phyloP scores from a whole-genome alignment of 148 eudicot species.

The Chenopodium quinoa region DNA sequence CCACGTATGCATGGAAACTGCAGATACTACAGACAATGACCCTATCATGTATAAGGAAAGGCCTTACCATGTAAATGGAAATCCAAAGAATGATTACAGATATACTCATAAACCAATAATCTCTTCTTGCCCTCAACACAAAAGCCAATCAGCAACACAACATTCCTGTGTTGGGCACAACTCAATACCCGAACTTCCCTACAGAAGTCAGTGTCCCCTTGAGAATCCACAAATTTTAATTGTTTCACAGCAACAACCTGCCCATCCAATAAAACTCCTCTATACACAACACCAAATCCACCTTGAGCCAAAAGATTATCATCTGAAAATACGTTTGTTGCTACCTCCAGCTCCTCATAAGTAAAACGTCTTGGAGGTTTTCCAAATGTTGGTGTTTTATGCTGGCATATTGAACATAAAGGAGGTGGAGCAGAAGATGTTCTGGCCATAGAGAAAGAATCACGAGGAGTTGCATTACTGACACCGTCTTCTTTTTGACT shows the following conservation, averaged over 20 bases:
- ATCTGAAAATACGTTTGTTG: slow-evolving; percentile 69
- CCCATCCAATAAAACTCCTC: slow-evolving; percentile 68
- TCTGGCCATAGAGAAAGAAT: slow-evolving; percentile 61
- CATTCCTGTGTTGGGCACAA: slow-evolving; percentile 93
- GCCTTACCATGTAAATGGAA: slow-evolving; percentile 71
- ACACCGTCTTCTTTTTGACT: slow-evolving; percentile 23
- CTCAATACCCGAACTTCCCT: slow-evolving; percentile 76
- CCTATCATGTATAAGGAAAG: background rate
- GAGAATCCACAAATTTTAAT: slow-evolving; percentile 58
- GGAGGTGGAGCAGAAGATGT: slow-evolving; percentile 80
- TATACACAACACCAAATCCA: slow-evolving; percentile 67
- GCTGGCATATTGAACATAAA: slow-evolving; percentile 76
- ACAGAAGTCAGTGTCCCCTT: slow-evolving; percentile 82
- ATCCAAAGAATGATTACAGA: slow-evolving; percentile 84
- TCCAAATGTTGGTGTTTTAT: slow-evolving; percentile 77
- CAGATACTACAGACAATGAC: background rate
- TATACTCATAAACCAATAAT: slow-evolving; percentile 71
- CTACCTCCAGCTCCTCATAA: slow-evolving; percentile 63
- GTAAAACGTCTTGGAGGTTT: slow-evolving; percentile 67
- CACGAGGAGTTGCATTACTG: slow-evolving; percentile 43
- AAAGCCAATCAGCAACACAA: slow-evolving; percentile 81
- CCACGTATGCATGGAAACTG: background rate
- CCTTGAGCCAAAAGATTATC: slow-evolving; percentile 74
- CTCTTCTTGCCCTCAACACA: slow-evolving; percentile 62
- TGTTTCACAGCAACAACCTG: slow-evolving; percentile 76